These are phyloP conservation scores for Termitomyces sp. DNA, from an alignment of 768 basidiomycete genomes.

Conservation along the genomic window DNA sequence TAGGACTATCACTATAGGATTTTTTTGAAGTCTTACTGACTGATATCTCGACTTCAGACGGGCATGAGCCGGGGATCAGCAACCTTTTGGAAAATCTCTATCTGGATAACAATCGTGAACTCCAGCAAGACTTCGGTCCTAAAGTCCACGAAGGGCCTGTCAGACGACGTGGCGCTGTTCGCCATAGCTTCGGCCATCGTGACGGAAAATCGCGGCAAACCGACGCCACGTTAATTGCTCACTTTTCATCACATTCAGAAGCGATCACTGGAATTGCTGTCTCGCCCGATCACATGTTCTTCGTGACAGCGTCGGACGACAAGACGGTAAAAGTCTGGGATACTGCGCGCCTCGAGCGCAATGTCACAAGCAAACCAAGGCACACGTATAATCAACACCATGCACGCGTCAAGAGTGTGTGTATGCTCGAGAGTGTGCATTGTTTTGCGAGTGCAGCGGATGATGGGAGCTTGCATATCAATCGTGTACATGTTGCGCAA, in stretches of 20 bases:
- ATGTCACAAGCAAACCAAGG: slow-evolving; percentile 82
- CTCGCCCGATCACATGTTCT: slow-evolving; percentile 93
- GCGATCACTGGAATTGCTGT: slow-evolving; percentile 78
- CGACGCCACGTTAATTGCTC: slow-evolving; percentile 80
- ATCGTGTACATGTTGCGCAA: slow-evolving; percentile 73
- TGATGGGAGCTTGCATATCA: slow-evolving; percentile 80
- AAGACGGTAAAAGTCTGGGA: slow-evolving; percentile 94
- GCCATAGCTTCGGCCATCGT: slow-evolving; percentile 65
- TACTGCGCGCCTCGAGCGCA: slow-evolving; percentile 88
- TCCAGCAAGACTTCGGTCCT: slow-evolving; percentile 91
- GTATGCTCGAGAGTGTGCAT: slow-evolving; percentile 81
- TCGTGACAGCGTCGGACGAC: slow-evolving; percentile 91
- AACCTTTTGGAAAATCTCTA: slow-evolving; percentile 89
- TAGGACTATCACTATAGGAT: slow-evolving; percentile 25
- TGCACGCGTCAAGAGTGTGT: slow-evolving; percentile 64
- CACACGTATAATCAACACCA: slow-evolving; percentile 62
- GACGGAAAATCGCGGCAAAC: slow-evolving; percentile 58
- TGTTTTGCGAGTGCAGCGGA: slow-evolving; percentile 88
- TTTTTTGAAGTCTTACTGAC: not conserved
- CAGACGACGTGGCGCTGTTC: slow-evolving; percentile 68
- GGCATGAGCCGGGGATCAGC: slow-evolving; percentile 86
- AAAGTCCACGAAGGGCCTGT: slow-evolving; percentile 78
- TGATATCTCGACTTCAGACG: slow-evolving; percentile 46
- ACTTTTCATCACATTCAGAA: slow-evolving; percentile 81
- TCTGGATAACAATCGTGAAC: slow-evolving; percentile 79